Percentiles rank a stretch among this genome's conserved stretches.
These are phyloP conservation scores for Penstemon eatonii DNA, from an alignment of 257 asterid genomes.

Conservation along the genomic window DNA sequence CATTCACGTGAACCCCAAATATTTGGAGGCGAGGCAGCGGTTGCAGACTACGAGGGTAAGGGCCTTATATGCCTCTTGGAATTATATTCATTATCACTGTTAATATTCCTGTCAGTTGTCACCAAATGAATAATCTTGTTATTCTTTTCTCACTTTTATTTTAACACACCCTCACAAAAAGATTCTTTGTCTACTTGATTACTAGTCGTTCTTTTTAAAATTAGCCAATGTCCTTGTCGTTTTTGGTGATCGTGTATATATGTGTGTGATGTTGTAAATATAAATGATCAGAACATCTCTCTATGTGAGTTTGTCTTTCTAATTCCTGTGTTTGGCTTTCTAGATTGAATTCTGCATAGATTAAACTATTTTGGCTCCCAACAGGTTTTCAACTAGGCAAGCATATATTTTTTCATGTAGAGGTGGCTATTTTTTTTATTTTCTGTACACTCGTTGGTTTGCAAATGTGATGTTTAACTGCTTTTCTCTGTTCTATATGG, in stretches of 20 bases:
- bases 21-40: constrained; percentile 83
- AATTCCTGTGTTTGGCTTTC: constrained; percentile 8
- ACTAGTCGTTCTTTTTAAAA: neutral
- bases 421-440: neutral
- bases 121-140: neutral
- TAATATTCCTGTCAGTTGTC: constrained; percentile 7
- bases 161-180: neutral
- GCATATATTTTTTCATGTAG: neutral
- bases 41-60: constrained; percentile 69
- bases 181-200: constrained; percentile 9
- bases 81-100: neutral
- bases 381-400: neutral
- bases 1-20: constrained; percentile 88
- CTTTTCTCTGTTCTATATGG: neutral
- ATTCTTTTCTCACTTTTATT: neutral
- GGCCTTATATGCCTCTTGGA: neutral
- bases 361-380: neutral
- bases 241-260: neutral
- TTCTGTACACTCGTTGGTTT: neutral
- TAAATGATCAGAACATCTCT: neutral
- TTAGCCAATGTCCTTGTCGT: constrained; percentile 1
- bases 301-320: constrained; percentile 12
- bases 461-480: too few relatives aligned
- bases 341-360: constrained; percentile 4
- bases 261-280: constrained; percentile 3